Evolutionary conservation across 345 rosid species (phyloP).

Genomic region (Melaleuca alternifolia): DNA sequence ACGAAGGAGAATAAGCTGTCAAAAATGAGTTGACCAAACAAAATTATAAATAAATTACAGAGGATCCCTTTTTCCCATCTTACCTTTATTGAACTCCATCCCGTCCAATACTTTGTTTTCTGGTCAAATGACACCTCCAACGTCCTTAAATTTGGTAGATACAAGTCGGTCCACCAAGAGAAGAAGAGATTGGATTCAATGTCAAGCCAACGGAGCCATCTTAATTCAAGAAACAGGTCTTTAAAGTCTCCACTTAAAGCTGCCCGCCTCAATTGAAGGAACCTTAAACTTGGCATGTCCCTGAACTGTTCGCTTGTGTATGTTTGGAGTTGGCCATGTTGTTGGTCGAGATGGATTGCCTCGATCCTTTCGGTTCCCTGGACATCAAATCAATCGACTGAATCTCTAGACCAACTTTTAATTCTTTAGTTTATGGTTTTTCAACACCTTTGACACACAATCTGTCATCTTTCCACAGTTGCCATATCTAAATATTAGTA

Average conservation of each 20-base stretch:
- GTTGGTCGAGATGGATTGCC: too few species aligned
- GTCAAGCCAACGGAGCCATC: neutral
- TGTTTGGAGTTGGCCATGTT: neutral
- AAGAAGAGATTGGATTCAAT: neutral
- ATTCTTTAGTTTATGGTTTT: too few species aligned
- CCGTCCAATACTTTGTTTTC: neutral
- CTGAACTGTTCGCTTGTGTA: accelerated
- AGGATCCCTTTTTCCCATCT: neutral
- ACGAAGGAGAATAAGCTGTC: neutral
- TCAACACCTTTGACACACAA: too few species aligned
- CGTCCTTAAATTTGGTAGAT: neutral
- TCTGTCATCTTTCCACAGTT: too few species aligned
- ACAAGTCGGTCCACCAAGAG: neutral
- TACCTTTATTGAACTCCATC: neutral
- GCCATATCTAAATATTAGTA: neutral
- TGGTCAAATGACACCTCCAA: neutral
- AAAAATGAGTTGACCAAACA: neutral
- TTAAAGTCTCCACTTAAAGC: neutral
- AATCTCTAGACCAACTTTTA: too few species aligned
- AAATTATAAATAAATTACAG: neutral
- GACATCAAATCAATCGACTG: neutral
- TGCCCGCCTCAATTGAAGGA: accelerated
- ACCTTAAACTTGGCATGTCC: neutral
- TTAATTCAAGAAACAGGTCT: neutral
- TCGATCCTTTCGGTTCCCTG: neutral